These are phyloP conservation scores for Magnaporthiopsis poae DNA, from an alignment of 2,329 filamentous ascomycete species.

Conservation along the genomic window DNA sequence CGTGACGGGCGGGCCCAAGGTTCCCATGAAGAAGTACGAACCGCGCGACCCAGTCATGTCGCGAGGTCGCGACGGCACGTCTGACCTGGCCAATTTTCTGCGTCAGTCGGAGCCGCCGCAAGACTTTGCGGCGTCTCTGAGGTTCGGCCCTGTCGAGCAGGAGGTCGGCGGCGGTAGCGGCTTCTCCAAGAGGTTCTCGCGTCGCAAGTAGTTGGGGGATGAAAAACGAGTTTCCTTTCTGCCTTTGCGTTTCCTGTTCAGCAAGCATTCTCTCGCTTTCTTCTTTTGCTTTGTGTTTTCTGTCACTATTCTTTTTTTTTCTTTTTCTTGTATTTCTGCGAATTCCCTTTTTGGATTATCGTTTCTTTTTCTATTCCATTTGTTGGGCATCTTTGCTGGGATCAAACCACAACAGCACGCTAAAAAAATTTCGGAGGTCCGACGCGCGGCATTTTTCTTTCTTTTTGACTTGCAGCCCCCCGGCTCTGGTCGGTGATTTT, in stretches of 20 bases:
- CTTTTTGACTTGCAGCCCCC: neutral
- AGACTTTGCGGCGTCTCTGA: slow-evolving; percentile 5
- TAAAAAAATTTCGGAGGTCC: neutral
- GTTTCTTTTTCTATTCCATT: neutral
- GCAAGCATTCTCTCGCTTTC: neutral
- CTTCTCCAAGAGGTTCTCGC: neutral
- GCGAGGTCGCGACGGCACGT: slow-evolving; percentile 36
- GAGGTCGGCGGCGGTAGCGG: neutral
- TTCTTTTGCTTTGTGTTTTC: neutral
- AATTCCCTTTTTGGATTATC: neutral
- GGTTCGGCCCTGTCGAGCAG: neutral
- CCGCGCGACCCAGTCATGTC: slow-evolving; percentile 40
- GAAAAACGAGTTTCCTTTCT: too few species aligned
- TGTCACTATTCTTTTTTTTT: neutral
- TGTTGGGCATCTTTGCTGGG: neutral
- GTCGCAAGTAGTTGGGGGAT: neutral
- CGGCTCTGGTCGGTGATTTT: neutral
- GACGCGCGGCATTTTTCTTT: neutral
- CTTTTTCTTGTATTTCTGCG: neutral
- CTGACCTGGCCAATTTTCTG: slow-evolving; percentile 64
- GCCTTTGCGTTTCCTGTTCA: neutral
- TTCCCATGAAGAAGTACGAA: slow-evolving; percentile 49
- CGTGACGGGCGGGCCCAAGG: slow-evolving; percentile 23
- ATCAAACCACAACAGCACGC: neutral
- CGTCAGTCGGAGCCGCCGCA: slow-evolving; percentile 57